Percentiles rank a stretch among this genome's conserved stretches.
These are phyloP conservation scores for Aegle marmelos DNA, from an alignment of 345 rosid genomes.

Conservation along the genomic window DNA sequence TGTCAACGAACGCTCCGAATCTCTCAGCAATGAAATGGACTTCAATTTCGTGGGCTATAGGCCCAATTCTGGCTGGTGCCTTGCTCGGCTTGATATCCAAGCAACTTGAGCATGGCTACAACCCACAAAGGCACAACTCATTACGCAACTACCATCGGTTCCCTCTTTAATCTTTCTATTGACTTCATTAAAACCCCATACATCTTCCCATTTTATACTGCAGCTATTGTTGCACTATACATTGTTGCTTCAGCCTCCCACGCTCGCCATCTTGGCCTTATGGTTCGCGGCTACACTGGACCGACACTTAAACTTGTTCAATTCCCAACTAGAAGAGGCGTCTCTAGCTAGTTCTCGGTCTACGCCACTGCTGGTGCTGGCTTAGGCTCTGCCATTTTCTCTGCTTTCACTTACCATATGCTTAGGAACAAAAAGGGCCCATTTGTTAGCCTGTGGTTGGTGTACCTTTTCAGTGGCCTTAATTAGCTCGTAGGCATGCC, in stretches of 20 bases:
- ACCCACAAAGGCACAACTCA: conserved; percentile 19
- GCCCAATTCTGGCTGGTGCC: conserved; percentile 40
- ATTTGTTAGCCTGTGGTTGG: conserved; percentile 46
- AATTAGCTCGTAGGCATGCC: conserved; percentile 45
- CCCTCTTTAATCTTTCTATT: conserved; percentile 45
- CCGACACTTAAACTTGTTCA: conserved; percentile 21
- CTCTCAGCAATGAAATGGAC: conserved; percentile 56
- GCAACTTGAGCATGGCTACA: conserved; percentile 40
- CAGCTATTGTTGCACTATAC: conserved; percentile 31
- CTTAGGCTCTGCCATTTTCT: conserved; percentile 46
- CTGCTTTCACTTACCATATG: conserved; percentile 53
- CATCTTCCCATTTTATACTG: conserved; percentile 49
- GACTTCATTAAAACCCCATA: conserved; percentile 40
- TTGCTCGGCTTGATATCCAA: conserved; percentile 26
- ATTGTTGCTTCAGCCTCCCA: conserved; percentile 42
- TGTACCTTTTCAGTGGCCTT: conserved; percentile 58
- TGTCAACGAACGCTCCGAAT: conserved; percentile 18
- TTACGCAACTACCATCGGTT: conserved; percentile 48
- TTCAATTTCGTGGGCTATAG: conserved; percentile 53
- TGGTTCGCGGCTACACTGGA: conserved; percentile 41
- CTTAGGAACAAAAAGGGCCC: conserved; percentile 18
- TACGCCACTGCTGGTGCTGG: conserved; percentile 39
- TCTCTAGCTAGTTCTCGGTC: conserved; percentile 50
- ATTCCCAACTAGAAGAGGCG: conserved; percentile 29
- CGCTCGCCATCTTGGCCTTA: conserved; percentile 49